These are phyloP conservation scores for Aspergillus baeticus DNA, from an alignment of 495 filamentous ascomycete species.

Conservation along the genomic window DNA sequence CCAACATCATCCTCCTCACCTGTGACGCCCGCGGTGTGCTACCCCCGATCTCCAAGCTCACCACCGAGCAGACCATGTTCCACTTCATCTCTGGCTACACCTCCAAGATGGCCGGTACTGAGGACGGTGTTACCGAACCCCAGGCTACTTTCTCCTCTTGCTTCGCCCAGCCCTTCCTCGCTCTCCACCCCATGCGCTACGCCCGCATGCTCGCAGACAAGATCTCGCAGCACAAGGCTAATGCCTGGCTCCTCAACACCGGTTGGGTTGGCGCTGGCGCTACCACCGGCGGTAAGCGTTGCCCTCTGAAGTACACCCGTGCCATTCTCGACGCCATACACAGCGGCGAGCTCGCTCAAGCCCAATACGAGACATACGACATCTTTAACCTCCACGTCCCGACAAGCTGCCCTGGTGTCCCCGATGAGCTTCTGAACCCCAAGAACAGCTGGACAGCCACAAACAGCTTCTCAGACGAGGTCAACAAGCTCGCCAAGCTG, in stretches of 20 bases:
- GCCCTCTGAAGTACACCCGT: conserved; percentile 98
- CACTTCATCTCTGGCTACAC: conserved; percentile 99
- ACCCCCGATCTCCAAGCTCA: conserved; percentile 96
- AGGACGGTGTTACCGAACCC: conserved; percentile 94
- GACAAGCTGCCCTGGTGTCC: conserved; percentile 80
- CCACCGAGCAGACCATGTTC: conserved; percentile 97
- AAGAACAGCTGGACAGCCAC: conserved; percentile 84
- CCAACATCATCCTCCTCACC: conserved; percentile 96
- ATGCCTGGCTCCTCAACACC: conserved; percentile 98
- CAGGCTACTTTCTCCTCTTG: conserved; percentile 99
- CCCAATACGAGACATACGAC: conserved; percentile 91
- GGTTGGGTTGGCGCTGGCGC: conserved; percentile 98
- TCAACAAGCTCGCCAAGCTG: conserved; percentile 79
- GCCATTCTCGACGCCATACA: conserved; percentile 98
- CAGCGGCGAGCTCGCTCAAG: conserved; percentile 87
- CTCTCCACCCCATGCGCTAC: conserved; percentile 98
- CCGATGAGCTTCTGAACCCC: conserved; percentile 90
- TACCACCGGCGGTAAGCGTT: conserved; percentile 93
- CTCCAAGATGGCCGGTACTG: conserved; percentile 99
- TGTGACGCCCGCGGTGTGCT: conserved; percentile 97
- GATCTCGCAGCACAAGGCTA: conserved; percentile 91
- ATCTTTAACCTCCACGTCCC: conserved; percentile 96
- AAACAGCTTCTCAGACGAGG: conserved; percentile 76
- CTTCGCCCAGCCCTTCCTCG: conserved; percentile 99
- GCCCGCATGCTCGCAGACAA: conserved; percentile 97